These are phyloP conservation scores for Gyrodon lividus DNA, from an alignment of 768 basidiomycete genomes.

Conservation along the genomic window DNA sequence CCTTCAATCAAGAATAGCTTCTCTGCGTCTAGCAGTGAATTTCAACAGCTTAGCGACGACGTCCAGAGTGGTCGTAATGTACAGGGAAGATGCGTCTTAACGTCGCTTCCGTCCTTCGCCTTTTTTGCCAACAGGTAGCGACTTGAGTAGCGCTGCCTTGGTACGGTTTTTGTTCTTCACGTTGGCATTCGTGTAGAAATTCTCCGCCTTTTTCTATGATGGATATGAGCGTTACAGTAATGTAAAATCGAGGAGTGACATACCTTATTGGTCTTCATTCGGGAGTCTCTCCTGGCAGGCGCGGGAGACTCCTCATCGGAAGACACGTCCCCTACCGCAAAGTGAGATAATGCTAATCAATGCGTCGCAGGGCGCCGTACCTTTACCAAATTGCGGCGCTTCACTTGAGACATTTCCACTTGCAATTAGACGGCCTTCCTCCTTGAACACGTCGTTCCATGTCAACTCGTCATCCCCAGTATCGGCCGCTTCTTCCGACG, in stretches of 20 bases:
- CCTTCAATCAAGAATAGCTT: slow-evolving; percentile 2
- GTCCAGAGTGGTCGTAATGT: slow-evolving; percentile 6
- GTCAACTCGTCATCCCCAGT: slow-evolving; percentile 48
- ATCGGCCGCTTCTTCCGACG: slow-evolving; percentile 33
- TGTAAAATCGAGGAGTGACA: background rate
- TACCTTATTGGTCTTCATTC: slow-evolving; percentile 95
- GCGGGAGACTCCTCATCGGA: slow-evolving; percentile 36
- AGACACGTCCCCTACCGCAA: slow-evolving; percentile 26
- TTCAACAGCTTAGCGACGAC: slow-evolving; percentile 1
- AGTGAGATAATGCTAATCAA: slow-evolving; percentile 8
- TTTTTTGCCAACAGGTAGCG: slow-evolving; percentile 53
- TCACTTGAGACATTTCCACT: slow-evolving; percentile 13
- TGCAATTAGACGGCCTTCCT: slow-evolving; percentile 33
- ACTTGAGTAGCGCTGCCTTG: slow-evolving; percentile 60
- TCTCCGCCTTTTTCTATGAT: slow-evolving; percentile 77
- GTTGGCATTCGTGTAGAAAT: slow-evolving; percentile 84
- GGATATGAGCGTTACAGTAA: slow-evolving; percentile 10
- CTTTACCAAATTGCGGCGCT: slow-evolving; percentile 13
- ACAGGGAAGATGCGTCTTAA: slow-evolving; percentile 16
- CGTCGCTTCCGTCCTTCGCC: slow-evolving; percentile 40
- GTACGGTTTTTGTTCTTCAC: slow-evolving; percentile 84
- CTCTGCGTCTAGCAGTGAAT: background rate
- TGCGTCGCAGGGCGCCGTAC: slow-evolving; percentile 17
- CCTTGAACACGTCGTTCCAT: slow-evolving; percentile 88
- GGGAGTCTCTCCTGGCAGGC: slow-evolving; percentile 55